Conservation (phyloP, 192 early-diverging fungal species). For the Paraglomus occultum region DNA sequence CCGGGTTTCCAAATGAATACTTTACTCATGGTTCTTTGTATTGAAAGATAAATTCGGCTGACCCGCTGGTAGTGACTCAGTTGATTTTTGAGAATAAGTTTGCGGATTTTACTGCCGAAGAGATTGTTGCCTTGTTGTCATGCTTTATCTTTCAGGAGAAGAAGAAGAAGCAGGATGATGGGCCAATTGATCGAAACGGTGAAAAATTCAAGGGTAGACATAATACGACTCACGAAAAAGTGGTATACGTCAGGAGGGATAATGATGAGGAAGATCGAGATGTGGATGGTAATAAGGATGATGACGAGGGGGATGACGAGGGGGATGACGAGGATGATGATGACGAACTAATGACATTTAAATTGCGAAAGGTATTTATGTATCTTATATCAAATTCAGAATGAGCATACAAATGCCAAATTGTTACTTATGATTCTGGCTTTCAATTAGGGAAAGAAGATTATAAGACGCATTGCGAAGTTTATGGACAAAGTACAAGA, state of each 20-base stretch:
- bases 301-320: neutral
- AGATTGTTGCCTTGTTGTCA: conserved; percentile 90
- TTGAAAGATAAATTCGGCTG: conserved; percentile 85
- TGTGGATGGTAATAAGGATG: neutral
- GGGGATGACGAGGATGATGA: conserved; percentile 24
- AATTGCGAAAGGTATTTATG: too few relatives aligned
- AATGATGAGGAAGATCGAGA: conserved; percentile 64
- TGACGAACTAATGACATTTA: neutral
- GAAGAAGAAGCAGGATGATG: conserved; percentile 25
- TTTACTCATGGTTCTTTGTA: neutral
- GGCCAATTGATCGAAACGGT: too few relatives aligned
- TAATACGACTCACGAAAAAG: too few relatives aligned
- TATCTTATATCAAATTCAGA: too few relatives aligned
- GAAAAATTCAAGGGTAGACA: too few relatives aligned
- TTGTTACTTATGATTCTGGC: too few relatives aligned
- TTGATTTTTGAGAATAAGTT: conserved; percentile 92
- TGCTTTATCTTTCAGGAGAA: conserved; percentile 97
- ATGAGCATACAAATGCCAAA: too few relatives aligned
- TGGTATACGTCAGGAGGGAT: too few relatives aligned
- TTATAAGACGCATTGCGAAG: too few relatives aligned
- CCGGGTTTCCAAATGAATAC: neutral
- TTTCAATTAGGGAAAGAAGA: too few relatives aligned
- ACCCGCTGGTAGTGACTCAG: conserved; percentile 93
- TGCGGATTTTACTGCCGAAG: conserved; percentile 84
- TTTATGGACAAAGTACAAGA: too few relatives aligned